Base-by-base conservation (phyloP, 768 basidiomycete species). In the Amanita molliuscula region DNA sequence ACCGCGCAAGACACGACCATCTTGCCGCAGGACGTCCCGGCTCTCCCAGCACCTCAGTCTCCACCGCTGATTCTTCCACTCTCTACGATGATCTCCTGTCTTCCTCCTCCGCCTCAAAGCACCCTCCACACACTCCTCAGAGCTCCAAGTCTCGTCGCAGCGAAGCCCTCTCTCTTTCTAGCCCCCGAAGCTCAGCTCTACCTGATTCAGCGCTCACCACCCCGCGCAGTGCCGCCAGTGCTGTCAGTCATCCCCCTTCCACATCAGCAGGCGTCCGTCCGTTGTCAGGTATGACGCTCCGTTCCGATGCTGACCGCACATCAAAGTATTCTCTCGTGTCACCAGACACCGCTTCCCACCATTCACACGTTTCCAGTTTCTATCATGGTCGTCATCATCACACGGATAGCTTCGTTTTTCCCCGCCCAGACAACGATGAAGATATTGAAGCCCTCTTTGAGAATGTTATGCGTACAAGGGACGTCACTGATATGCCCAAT, bases 361-460 rank as follows among this genome's bases (percentile, higher is more conserved):
- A 70, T 44, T 70, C 73, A 6, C 68, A 75, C 48, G 67, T 78
- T 10, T 72, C 75, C 49, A 71, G 78, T 55, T 68, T 77, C 25
- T 78, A 82, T 53, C 73, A 78, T 33, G 34, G 46, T 60, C 71
- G 72, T 54, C 74, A 76, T 58, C 72, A 73, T 38, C 67, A 69
- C 46, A 62, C 65, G 31, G 67, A 73, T 38, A 77, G 79, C 40
- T 94, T 47, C 21, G 33, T 93, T 60, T 89, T 92, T 51, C 80
- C 84, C 6, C 77, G 88, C 10, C 95, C 95, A 2, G 74, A 78
- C 7, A 77, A 72, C 21, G 82, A 88, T 52, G 76, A 79, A 40
- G 84, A 91, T 48, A 83, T 98, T 21, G 84, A 94, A 61, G 70
- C 65, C 4, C 68, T 93, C 44, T 97, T 96, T 62, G 78, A 88